Evolutionary conservation across 495 filamentous ascomycete genomes (phyloP).

Genomic region (Halenospora varia): DNA sequence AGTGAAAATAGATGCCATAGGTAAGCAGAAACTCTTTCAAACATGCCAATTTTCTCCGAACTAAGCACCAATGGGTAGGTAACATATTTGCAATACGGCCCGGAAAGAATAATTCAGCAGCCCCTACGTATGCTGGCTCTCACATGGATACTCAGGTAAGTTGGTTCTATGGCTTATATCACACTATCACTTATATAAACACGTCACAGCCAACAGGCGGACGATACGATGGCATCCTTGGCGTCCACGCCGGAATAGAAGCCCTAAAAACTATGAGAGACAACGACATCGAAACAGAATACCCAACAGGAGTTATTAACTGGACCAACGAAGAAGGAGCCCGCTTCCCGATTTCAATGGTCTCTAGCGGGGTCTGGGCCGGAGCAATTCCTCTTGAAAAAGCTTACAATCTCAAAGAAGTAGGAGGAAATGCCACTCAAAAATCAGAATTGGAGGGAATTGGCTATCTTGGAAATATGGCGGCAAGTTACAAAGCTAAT

Average conservation of each 20-base stretch:
- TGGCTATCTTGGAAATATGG: slow-evolving; percentile 58
- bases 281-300: slow-evolving; percentile 62
- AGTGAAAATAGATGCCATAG: slow-evolving; percentile 58
- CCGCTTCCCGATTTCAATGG: slow-evolving; percentile 74
- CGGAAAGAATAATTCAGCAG: slow-evolving; percentile 44
- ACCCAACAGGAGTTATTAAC: slow-evolving; percentile 60
- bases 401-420: slow-evolving; percentile 59
- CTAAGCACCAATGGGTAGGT: too few species aligned
- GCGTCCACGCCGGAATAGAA: slow-evolving; percentile 68
- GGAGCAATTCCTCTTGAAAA: slow-evolving; percentile 57
- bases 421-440: slow-evolving; percentile 54
- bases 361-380: slow-evolving; percentile 74
- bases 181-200: background rate
- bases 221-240: slow-evolving; percentile 73
- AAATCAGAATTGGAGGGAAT: slow-evolving; percentile 66
- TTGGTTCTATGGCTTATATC: too few species aligned
- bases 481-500: slow-evolving; percentile 53
- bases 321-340: slow-evolving; percentile 89
- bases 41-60: too few species aligned
- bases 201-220: slow-evolving; percentile 63
- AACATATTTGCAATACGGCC: slow-evolving; percentile 74
- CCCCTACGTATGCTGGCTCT: slow-evolving; percentile 65
- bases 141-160: slow-evolving; percentile 63
- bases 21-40: too few species aligned
- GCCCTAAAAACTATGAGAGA: slow-evolving; percentile 66